phyloP scores from a whole-genome alignment of 164 flowering plant genomes.

The Sedum album region DNA sequence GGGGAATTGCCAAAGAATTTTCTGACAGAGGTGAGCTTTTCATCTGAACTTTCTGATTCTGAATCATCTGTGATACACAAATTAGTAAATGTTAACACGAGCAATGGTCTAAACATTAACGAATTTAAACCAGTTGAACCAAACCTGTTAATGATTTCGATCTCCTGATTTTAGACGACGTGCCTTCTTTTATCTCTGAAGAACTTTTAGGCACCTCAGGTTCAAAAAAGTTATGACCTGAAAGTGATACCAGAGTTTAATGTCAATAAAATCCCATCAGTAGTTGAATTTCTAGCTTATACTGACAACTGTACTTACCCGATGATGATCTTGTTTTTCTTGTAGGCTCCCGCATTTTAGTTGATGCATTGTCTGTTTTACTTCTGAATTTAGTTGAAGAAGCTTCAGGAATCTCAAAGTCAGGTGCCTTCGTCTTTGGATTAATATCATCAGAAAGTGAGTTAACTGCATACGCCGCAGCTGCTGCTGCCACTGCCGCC shows the following conservation, averaged over 20 bases:
- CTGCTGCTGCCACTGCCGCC: slow-evolving; percentile 76
- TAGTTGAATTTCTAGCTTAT: neutral
- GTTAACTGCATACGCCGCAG: slow-evolving; percentile 51
- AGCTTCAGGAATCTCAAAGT: slow-evolving; percentile 11
- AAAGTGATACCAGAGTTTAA: neutral
- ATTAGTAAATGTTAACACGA: neutral
- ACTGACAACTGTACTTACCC: slow-evolving; percentile 13
- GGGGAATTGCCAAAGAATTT: slow-evolving; percentile 6
- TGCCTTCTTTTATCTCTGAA: slow-evolving; percentile 14
- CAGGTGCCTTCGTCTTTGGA: slow-evolving; percentile 15
- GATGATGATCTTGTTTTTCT: slow-evolving; percentile 12
- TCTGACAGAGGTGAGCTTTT: slow-evolving; percentile 1
- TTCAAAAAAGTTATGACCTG: neutral
- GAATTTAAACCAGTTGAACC: too few relatives aligned
- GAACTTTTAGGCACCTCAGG: slow-evolving; percentile 15
- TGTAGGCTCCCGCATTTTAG: slow-evolving; percentile 8
- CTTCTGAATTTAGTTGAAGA: slow-evolving; percentile 20
- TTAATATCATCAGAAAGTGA: slow-evolving; percentile 26
- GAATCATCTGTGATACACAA: slow-evolving; percentile 5
- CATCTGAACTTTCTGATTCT: slow-evolving; percentile 5
- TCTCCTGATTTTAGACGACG: neutral
- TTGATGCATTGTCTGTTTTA: slow-evolving; percentile 15
- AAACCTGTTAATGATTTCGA: slow-evolving; percentile 20
- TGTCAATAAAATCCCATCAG: neutral
- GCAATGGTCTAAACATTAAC: too few relatives aligned